A percentile compares a stretch with the other conserved stretches of the same genome.
Conservation (phyloP, 495 filamentous ascomycete species). For the Neohortaea acidophila region DNA sequence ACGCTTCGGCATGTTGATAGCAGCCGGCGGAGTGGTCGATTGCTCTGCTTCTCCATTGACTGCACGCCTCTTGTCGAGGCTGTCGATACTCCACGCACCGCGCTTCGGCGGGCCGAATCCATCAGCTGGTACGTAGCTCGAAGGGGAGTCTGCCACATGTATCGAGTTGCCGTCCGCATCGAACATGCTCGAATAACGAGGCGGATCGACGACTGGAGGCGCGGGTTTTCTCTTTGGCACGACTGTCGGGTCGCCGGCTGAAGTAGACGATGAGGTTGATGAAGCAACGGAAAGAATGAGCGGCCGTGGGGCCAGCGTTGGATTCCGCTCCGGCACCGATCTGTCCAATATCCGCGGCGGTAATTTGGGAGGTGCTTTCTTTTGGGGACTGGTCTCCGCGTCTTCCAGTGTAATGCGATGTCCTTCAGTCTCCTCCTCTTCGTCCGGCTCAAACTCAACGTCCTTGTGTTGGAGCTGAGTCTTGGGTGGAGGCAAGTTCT, state of each 20-base stretch:
- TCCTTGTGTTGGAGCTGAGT: no score
- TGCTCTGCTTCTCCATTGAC: no score
- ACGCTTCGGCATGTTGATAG: constrained; percentile 25
- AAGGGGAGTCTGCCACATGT: constrained; percentile 21
- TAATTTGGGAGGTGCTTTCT: constrained; percentile 18
- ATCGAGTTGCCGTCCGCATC: constrained; percentile 10
- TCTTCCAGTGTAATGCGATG: constrained; percentile 23
- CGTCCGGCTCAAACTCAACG: constrained; percentile 3
- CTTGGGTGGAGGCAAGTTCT: constrained; percentile 5
- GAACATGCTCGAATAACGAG: constrained; percentile 22
- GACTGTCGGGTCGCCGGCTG: background rate
- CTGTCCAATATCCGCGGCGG: constrained; percentile 7
- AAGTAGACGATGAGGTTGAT: background rate
- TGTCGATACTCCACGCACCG: constrained; percentile 18
- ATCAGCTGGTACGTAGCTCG: constrained; percentile 21
- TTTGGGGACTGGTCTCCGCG: constrained; percentile 17
- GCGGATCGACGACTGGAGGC: constrained; percentile 20
- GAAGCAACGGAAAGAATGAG: background rate
- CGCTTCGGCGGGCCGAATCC: constrained; percentile 20
- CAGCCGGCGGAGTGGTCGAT: constrained; percentile 17
- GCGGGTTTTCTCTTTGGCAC: constrained; percentile 23
- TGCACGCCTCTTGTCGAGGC: constrained; percentile 8
- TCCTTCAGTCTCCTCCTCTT: constrained; percentile 10
- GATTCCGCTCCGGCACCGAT: background rate
- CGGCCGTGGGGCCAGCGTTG: constrained; percentile 8